Conservation (phyloP, 1,284 basidiomycete species). For the Trichosporon ovoides region DNA sequence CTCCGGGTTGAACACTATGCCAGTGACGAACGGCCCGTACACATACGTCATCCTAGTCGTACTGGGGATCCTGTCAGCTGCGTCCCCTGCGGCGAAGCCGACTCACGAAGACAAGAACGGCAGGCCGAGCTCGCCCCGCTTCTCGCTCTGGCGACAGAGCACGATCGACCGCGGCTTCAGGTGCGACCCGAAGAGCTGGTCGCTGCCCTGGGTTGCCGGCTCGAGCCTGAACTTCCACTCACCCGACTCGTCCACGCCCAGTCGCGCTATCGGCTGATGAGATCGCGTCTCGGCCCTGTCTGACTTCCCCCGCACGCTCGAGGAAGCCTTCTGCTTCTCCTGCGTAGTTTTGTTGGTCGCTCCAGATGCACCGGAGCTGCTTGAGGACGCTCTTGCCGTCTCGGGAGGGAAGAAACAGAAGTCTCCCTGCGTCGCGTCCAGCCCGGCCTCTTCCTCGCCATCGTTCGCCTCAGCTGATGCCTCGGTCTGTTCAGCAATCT, state of each 20-base stretch:
- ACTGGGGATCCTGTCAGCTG: background rate
- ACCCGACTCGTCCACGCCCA: slow-evolving; percentile 16
- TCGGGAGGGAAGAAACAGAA: background rate
- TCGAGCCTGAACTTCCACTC: slow-evolving; percentile 16
- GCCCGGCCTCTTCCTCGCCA: slow-evolving; percentile 3
- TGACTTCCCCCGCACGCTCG: background rate
- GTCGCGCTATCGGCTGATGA: slow-evolving; percentile 11
- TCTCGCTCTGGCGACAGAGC: slow-evolving; percentile 4
- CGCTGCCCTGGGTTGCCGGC: background rate
- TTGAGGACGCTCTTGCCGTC: background rate
- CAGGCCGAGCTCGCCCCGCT: background rate
- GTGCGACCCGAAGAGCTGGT: slow-evolving; percentile 4
- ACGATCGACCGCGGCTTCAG: slow-evolving; percentile 5
- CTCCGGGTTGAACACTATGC: slow-evolving; percentile 9
- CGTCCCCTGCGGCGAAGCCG: background rate
- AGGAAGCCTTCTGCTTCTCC: background rate
- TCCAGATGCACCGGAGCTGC: background rate
- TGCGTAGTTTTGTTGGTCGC: background rate
- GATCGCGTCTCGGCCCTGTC: slow-evolving; percentile 2
- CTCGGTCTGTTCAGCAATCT: background rate
- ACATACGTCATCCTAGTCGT: slow-evolving; percentile 8
- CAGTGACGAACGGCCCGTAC: slow-evolving; percentile 15
- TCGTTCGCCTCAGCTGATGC: background rate
- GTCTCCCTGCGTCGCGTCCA: slow-evolving; percentile 1
- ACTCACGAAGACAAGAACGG: slow-evolving; percentile 13